These are phyloP conservation scores for Tremella mesenterica DNA, from an alignment of 768 basidiomycete genomes.

Conservation along the genomic window DNA sequence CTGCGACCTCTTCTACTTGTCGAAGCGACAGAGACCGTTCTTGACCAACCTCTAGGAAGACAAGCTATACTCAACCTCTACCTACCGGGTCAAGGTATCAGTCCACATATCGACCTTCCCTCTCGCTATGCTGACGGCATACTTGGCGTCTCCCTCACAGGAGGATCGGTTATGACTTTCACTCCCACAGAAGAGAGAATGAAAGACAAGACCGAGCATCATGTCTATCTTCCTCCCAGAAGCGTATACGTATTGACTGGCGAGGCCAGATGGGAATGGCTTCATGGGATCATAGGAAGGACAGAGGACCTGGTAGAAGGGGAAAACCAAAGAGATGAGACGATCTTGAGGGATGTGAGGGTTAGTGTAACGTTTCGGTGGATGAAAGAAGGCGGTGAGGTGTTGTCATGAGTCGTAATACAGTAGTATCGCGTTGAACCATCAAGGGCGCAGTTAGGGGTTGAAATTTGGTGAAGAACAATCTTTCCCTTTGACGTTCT, in stretches of 20 bases:
- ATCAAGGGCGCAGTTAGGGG: no score
- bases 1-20: constrained; percentile 51
- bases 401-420: constrained; percentile 36
- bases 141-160: constrained; percentile 71
- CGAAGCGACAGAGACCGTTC: constrained; percentile 47
- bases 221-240: constrained; percentile 63
- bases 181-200: constrained; percentile 29
- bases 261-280: constrained; percentile 77
- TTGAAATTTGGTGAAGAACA: no score
- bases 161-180: constrained; percentile 51
- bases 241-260: constrained; percentile 69
- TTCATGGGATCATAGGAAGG: constrained; percentile 70
- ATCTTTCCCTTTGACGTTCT: no score
- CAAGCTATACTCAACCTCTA: constrained; percentile 90
- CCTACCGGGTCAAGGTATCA: constrained; percentile 77
- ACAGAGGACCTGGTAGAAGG: constrained; percentile 57
- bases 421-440: no score
- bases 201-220: background rate
- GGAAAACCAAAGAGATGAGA: constrained; percentile 7
- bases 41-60: constrained; percentile 49
- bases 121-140: constrained; percentile 81
- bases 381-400: constrained; percentile 73
- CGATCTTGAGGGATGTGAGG: constrained; percentile 33
- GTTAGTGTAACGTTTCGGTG: constrained; percentile 81
- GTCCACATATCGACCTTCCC: constrained; percentile 77